These are phyloP conservation scores for Quercus rubra DNA, from an alignment of 306 rosid species.

Conservation along the genomic window DNA sequence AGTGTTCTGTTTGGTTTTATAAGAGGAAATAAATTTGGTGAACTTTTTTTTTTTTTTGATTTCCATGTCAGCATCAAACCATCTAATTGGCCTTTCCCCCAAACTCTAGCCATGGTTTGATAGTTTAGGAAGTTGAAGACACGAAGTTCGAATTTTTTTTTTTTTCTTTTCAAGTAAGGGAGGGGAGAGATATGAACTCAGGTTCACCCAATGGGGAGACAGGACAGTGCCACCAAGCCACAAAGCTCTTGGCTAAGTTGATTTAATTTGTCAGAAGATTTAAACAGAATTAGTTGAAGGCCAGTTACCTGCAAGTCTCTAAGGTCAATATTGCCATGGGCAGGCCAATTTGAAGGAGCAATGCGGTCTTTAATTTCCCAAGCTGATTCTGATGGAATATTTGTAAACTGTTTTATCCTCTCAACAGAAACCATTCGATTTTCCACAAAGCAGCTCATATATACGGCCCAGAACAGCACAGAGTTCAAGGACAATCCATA, in stretches of 20 bases:
- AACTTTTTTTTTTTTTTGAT: neutral
- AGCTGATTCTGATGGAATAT: conserved; percentile 74
- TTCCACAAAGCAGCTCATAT: conserved; percentile 87
- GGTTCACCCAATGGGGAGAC: neutral
- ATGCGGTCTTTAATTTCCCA: conserved; percentile 61
- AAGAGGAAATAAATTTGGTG: neutral
- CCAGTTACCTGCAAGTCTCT: conserved; percentile 69
- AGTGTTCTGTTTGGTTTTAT: neutral
- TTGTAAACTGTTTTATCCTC: conserved; percentile 77
- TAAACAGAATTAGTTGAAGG: neutral
- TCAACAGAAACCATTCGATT: conserved; percentile 98
- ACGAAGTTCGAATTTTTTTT: no score
- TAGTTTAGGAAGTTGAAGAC: no score
- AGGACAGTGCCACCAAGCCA: neutral
- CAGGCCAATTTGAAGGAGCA: conserved; percentile 87
- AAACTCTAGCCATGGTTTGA: neutral
- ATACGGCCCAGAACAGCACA: conserved; percentile 72
- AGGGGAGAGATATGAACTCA: no score
- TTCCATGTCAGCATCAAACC: neutral
- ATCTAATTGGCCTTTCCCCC: neutral
- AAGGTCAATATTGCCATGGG: conserved; percentile 74
- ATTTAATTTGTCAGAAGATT: neutral
- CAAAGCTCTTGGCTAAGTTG: neutral
- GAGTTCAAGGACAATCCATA: conserved; percentile 78
- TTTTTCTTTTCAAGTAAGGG: no score